These are phyloP conservation scores for Candida nemodendra DNA, from an alignment of 805 yeast species.

Conservation along the genomic window DNA sequence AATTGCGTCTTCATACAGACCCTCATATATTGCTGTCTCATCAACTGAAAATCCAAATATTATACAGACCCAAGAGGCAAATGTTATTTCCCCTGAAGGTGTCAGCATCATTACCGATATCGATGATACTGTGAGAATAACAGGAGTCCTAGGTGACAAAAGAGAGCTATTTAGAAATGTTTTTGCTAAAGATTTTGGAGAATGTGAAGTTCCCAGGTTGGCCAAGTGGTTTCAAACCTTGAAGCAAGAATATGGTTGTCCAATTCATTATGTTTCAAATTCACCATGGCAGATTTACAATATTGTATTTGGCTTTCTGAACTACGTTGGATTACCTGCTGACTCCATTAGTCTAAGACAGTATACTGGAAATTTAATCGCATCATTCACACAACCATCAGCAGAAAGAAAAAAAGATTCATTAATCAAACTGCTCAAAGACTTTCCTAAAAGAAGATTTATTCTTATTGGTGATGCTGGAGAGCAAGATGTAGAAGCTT, in stretches of 20 bases:
- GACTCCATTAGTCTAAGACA: constrained; percentile 89
- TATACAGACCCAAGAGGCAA: constrained; percentile 44
- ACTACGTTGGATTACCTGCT: constrained; percentile 56
- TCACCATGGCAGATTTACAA: constrained; percentile 89
- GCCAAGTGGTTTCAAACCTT: constrained; percentile 68
- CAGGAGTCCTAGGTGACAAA: constrained; percentile 89
- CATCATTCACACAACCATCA: constrained; percentile 84
- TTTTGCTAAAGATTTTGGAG: constrained; percentile 60
- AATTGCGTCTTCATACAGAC: constrained; percentile 56
- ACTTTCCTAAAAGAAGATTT: constrained; percentile 76
- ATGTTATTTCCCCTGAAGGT: constrained; percentile 45
- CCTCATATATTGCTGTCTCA: constrained; percentile 55
- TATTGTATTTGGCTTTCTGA: constrained; percentile 56
- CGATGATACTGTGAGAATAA: constrained; percentile 88
- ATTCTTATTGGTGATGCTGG: constrained; percentile 94
- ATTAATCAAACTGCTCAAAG: constrained; percentile 59
- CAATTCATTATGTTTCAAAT: constrained; percentile 90
- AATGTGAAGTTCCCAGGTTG: constrained; percentile 75
- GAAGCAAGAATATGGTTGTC: constrained; percentile 38
- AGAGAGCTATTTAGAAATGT: constrained; percentile 78
- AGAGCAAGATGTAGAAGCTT: constrained; percentile 92
- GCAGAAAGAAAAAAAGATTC: constrained; percentile 74
- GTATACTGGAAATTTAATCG: constrained; percentile 77
- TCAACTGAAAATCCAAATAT: constrained; percentile 47
- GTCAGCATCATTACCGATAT: constrained; percentile 83